These are phyloP conservation scores for Penicillium mononematosum DNA, from an alignment of 495 filamentous ascomycete genomes.

Conservation along the genomic window DNA sequence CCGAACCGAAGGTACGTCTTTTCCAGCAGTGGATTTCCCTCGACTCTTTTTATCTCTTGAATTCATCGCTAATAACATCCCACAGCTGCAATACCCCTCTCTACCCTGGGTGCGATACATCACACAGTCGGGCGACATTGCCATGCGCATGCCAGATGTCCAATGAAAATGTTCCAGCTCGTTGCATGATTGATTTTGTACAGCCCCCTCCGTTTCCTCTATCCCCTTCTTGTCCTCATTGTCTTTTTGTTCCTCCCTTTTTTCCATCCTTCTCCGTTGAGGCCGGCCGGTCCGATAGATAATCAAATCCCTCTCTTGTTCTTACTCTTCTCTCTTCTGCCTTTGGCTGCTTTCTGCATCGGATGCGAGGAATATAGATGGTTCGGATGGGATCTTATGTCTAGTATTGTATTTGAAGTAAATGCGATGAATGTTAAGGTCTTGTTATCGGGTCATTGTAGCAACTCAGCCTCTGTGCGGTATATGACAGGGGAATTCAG, in stretches of 20 bases:
- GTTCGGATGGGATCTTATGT: background rate
- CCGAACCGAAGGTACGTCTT: slow-evolving; percentile 88
- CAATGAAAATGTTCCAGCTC: slow-evolving; percentile 47
- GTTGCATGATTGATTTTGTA: slow-evolving; percentile 27
- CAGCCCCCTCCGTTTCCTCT: slow-evolving; percentile 22
- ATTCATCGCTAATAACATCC: background rate
- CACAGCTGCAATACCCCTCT: slow-evolving; percentile 91
- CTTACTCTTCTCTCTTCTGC: background rate
- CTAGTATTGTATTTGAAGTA: background rate
- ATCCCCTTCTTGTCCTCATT: slow-evolving; percentile 14
- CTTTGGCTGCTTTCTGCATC: slow-evolving; percentile 8
- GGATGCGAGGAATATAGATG: slow-evolving; percentile 7
- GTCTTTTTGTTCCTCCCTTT: slow-evolving; percentile 4
- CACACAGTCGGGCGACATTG: slow-evolving; percentile 93
- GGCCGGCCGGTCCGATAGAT: slow-evolving; percentile 39
- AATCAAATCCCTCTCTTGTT: slow-evolving; percentile 24
- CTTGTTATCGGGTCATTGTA: background rate
- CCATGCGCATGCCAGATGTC: slow-evolving; percentile 85
- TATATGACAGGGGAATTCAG: background rate
- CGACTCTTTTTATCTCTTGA: background rate
- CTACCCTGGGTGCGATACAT: slow-evolving; percentile 99
- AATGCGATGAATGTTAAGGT: background rate
- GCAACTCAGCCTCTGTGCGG: background rate
- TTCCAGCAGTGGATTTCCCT: background rate
- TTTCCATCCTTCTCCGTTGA: slow-evolving; percentile 24